Evolutionary conservation across 2,329 filamentous ascomycete genomes (phyloP), one percentile per base, ranked within the genome.

Genomic region (Fonsecaea pedrosoi): DNA sequence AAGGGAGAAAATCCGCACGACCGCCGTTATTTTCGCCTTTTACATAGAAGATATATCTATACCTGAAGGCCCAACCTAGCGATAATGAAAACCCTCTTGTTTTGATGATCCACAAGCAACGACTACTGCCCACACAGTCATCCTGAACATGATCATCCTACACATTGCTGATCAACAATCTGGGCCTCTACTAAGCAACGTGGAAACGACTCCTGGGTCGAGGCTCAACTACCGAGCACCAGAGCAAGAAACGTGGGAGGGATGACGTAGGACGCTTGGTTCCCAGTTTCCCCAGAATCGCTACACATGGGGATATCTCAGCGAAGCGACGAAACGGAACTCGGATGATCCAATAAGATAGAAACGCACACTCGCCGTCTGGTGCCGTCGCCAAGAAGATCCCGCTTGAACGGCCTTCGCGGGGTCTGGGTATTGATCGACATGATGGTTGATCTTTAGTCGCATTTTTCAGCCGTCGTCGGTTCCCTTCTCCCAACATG

Each of bases 381-480:
- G 25, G 25, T 25, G 25, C 25, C 25, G 25, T 25, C 25, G 25
- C 59, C 40, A 54, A 25, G 4, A 34, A 53, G 25, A 21, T 53
- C 18, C 18, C 42, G 15, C 32, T 18, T 21, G 18, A 50, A 50
- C 34, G 10, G 42, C 8, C 32, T 54, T 61, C 45, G 59, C 59
- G 59, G 59, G 59, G 59, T 54, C 10, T 30, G 9, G 25, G 25
- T 25, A 15, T 35, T 40, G 59, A 61, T 61, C 59, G 59, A 30
- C 59, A 32, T n/a, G 10, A 34, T 38, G 21, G 30, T 61, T 40
- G 32, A 30, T 38, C 59, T 37, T 34, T 35, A n/a, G 21, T 38
- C 21, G 45, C 45, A 40, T 9, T 32, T 35, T 48, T 35, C 34
- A 25, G 45, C 15, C 58, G 15, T 54, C 15, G 40, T n/a, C 10